Percentiles rank a stretch among this genome's conserved stretches.
These are phyloP conservation scores for Sphaerosporella brunnea DNA, from an alignment of 495 filamentous ascomycete genomes.

Conservation along the genomic window DNA sequence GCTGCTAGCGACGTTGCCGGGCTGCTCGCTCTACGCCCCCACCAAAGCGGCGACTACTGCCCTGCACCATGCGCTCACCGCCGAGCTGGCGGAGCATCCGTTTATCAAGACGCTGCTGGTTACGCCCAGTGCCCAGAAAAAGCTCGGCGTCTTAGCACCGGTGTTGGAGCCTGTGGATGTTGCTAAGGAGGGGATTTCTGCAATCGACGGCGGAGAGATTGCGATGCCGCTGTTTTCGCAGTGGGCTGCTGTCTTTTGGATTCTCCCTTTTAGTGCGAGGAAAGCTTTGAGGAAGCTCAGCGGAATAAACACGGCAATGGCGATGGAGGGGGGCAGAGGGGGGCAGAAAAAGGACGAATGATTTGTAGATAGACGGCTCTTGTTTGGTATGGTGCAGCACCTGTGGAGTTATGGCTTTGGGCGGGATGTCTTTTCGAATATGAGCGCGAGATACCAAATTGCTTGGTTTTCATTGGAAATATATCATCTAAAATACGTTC, in stretches of 20 bases:
- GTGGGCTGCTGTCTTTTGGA: conserved; percentile 50
- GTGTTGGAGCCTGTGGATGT: conserved; percentile 76
- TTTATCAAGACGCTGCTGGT: conserved; percentile 71
- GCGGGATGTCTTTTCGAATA: too few species aligned
- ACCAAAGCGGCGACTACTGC: conserved; percentile 78
- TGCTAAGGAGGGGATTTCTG: conserved; percentile 65
- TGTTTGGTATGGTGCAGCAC: too few species aligned
- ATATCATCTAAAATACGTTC: too few species aligned
- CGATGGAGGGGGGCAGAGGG: conserved; percentile 21
- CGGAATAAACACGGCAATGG: conserved; percentile 61
- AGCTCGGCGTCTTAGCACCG: conserved; percentile 66
- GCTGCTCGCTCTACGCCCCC: conserved; percentile 66
- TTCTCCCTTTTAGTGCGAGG: conserved; percentile 58
- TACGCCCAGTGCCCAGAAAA: conserved; percentile 63
- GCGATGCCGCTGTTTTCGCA: conserved; percentile 66
- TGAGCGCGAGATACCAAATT: too few species aligned
- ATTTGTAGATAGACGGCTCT: too few species aligned
- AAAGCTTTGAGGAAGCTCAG: conserved; percentile 45
- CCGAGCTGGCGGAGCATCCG: conserved; percentile 49
- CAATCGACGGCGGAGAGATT: conserved; percentile 65
- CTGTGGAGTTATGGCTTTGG: too few species aligned
- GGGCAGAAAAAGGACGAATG: background rate
- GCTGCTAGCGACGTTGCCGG: conserved; percentile 61
- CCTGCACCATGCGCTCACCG: conserved; percentile 63
- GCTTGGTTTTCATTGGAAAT: too few species aligned